Evolutionary conservation across 2,329 filamentous ascomycete genomes (phyloP).

Genomic region (Dactylellina sp.): DNA sequence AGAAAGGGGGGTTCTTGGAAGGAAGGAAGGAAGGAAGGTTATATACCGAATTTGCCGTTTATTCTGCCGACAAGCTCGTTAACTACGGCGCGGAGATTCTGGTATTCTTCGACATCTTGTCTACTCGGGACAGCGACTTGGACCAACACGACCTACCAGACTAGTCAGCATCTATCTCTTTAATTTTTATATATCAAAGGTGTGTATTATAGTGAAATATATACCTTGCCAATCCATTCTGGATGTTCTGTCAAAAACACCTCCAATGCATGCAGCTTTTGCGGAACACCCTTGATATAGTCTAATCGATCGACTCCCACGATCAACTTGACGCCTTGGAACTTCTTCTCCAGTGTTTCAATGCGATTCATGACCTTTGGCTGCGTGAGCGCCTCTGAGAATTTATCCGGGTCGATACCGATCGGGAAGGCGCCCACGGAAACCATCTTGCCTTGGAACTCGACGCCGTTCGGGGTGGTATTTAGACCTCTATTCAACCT

Average conservation of each 20-base stretch:
- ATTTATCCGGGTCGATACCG: slow-evolving; percentile 97
- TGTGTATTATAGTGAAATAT: neutral
- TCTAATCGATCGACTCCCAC: slow-evolving; percentile 96
- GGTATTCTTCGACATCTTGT: slow-evolving; percentile 97
- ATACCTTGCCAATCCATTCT: slow-evolving; percentile 97
- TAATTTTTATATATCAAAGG: slow-evolving; percentile 3
- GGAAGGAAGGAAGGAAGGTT: neutral
- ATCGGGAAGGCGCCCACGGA: slow-evolving; percentile 95
- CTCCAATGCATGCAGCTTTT: slow-evolving; percentile 95
- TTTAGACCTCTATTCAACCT: slow-evolving; percentile 64
- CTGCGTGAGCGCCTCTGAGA: slow-evolving; percentile 86
- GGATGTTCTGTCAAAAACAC: slow-evolving; percentile 97
- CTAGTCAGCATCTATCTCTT: neutral
- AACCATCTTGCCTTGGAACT: slow-evolving; percentile 87
- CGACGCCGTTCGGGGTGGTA: slow-evolving; percentile 92
- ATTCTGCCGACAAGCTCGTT: slow-evolving; percentile 97
- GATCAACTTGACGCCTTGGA: slow-evolving; percentile 94
- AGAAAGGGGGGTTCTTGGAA: neutral
- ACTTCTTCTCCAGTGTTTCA: slow-evolving; percentile 84
- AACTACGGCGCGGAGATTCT: slow-evolving; percentile 92
- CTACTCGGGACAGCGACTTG: slow-evolving; percentile 95
- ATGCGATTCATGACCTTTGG: slow-evolving; percentile 90
- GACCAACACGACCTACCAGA: slow-evolving; percentile 74
- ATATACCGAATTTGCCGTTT: slow-evolving; percentile 86
- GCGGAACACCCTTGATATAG: slow-evolving; percentile 98